A percentile compares a stretch with the other conserved stretches of the same genome.
phyloP scores from a whole-genome alignment of 345 rosid species.

The Hirschfeldia incana region DNA sequence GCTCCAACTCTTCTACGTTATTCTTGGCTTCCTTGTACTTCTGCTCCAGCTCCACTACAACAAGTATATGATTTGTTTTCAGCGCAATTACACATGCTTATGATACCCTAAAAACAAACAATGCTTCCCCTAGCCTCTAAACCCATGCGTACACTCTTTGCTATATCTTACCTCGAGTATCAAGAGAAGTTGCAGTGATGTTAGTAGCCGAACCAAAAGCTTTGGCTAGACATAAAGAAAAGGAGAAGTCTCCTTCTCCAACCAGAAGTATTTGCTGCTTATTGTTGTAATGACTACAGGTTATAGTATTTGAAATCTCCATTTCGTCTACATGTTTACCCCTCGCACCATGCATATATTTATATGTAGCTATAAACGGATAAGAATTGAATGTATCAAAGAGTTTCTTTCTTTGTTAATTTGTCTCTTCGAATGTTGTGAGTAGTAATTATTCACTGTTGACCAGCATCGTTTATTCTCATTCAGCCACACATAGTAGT shows the following conservation, averaged over 20 bases:
- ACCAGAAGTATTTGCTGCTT: conserved; percentile 44
- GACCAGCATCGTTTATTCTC: conserved; percentile 18
- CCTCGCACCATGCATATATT: not conserved
- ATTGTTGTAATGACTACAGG: conserved; percentile 39
- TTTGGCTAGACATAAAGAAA: conserved; percentile 48
- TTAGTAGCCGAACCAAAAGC: conserved; percentile 51
- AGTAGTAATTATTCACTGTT: not conserved
- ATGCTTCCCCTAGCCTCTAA: not conserved
- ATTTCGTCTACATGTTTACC: not conserved
- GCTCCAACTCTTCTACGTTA: conserved; percentile 28
- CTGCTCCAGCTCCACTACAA: not conserved
- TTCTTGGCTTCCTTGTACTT: conserved; percentile 20
- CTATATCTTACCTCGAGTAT: conserved; percentile 29
- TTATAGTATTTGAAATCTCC: not conserved
- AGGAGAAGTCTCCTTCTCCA: conserved; percentile 62
- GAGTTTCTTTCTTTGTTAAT: not conserved
- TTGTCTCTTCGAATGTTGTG: conserved; percentile 24
- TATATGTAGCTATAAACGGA: not conserved
- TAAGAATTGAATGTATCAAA: not conserved
- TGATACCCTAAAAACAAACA: not conserved
- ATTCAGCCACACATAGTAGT: not conserved
- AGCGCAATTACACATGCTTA: not conserved
- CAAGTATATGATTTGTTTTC: not conserved
- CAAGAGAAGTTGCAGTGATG: conserved; percentile 51
- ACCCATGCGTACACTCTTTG: not conserved